phyloP scores from a whole-genome alignment of 148 eudicot species.

The Amaranthus hypochondriacus region DNA sequence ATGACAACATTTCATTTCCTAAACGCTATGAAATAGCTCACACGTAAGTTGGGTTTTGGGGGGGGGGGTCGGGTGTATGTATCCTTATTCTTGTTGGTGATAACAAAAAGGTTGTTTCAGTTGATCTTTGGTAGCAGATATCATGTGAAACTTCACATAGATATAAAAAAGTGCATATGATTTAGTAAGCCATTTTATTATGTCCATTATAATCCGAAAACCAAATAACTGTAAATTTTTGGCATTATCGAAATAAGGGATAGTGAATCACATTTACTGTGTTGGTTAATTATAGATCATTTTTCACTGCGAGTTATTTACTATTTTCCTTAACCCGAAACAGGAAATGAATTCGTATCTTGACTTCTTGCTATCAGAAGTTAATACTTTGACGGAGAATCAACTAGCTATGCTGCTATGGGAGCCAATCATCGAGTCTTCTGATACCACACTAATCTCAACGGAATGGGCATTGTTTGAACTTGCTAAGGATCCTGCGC shows the following conservation, averaged over 20 bases:
- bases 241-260: no score
- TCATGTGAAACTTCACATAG: no score
- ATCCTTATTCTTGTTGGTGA: no score
- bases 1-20: not conserved
- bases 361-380: conserved; percentile 54
- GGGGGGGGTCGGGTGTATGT: no score
- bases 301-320: not conserved
- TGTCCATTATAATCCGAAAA: no score
- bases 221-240: no score
- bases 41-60: no score
- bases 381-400: conserved; percentile 43
- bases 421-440: conserved; percentile 77
- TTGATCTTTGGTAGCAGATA: no score
- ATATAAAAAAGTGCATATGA: no score
- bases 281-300: not conserved
- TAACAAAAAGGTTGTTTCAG: no score
- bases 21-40: no score
- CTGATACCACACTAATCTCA: conserved; percentile 72
- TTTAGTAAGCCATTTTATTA: no score
- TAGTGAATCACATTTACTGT: not conserved
- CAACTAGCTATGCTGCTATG: conserved; percentile 71
- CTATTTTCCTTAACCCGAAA: conserved; percentile 6
- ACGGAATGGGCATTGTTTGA: conserved; percentile 94
- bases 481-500: conserved; percentile 60
- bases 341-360: conserved; percentile 59